Percentiles rank a stretch among this genome's conserved stretches.
Evolutionary conservation across 441 rosid genomes (phyloP).

Genomic region (Francoa sonchifolia): DNA sequence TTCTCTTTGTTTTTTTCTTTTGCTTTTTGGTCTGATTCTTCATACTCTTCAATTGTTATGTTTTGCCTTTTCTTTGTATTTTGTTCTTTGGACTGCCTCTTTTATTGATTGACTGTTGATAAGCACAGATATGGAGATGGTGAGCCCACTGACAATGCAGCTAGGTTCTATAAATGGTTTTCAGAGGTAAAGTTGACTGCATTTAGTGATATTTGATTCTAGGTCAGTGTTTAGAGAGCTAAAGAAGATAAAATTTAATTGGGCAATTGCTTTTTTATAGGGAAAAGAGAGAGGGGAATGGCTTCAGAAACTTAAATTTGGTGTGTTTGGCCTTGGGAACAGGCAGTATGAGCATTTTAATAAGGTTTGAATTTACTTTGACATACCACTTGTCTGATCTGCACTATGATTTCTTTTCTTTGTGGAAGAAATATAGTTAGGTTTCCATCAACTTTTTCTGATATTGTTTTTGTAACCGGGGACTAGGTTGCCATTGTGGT

Average conservation of each 20-base stretch:
- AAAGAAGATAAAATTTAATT: too few species aligned
- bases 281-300: slow-evolving; percentile 15
- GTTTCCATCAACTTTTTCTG: neutral
- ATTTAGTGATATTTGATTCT: neutral
- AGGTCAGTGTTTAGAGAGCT: neutral
- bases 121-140: slow-evolving; percentile 18
- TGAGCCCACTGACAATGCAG: slow-evolving; percentile 18
- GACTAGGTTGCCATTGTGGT: slow-evolving; percentile 19
- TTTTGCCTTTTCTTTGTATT: too few species aligned
- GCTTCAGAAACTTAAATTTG: slow-evolving; percentile 14
- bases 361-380: slow-evolving; percentile 6
- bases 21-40: neutral
- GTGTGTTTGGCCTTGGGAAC: slow-evolving; percentile 19
- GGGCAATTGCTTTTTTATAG: neutral
- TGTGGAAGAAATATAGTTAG: neutral
- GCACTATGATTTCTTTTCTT: neutral
- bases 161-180: slow-evolving; percentile 21
- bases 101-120: too few species aligned
- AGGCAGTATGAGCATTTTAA: slow-evolving; percentile 20
- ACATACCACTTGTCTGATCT: neutral
- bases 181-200: slow-evolving; percentile 9
- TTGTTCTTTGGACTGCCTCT: too few species aligned
- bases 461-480: neutral
- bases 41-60: too few species aligned
- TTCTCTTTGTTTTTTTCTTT: neutral